Conservation (phyloP, 1,139 yeast species). For the Pichia cactophila region DNA sequence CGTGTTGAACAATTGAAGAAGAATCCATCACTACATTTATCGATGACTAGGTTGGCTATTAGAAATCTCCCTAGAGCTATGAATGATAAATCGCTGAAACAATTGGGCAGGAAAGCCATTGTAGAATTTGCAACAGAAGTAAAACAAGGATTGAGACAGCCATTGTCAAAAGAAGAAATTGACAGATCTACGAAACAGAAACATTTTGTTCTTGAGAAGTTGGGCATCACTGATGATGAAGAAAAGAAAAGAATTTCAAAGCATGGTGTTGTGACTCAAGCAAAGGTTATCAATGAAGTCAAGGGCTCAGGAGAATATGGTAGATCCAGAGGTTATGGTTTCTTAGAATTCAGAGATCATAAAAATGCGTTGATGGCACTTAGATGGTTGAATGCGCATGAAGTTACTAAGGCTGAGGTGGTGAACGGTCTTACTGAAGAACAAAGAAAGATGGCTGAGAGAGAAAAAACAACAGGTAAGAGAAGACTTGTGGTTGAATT, state of each 20-base stretch:
- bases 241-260: constrained; percentile 57
- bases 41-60: constrained; percentile 88
- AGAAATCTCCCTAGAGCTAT: constrained; percentile 90
- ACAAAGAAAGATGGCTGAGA: constrained; percentile 46
- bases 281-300: constrained; percentile 86
- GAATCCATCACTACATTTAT: constrained; percentile 84
- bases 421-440: constrained; percentile 67
- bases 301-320: constrained; percentile 84
- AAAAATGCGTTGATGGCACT: constrained; percentile 91
- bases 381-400: constrained; percentile 95
- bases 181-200: constrained; percentile 68
- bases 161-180: constrained; percentile 83
- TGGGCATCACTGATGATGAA: constrained; percentile 38
- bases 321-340: constrained; percentile 95
- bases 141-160: constrained; percentile 65
- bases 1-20: constrained; percentile 87
- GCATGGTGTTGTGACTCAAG: constrained; percentile 87
- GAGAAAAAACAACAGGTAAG: constrained; percentile 44
- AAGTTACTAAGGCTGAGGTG: constrained; percentile 64
- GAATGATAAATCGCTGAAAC: constrained; percentile 82
- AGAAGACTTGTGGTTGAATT: constrained; percentile 88
- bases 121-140: constrained; percentile 95
- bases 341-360: constrained; percentile 88
- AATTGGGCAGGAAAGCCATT: constrained; percentile 88
- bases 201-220: constrained; percentile 25